Conservation (phyloP, 1,284 basidiomycete genomes). For the Trichosporon ovoides region DNA sequence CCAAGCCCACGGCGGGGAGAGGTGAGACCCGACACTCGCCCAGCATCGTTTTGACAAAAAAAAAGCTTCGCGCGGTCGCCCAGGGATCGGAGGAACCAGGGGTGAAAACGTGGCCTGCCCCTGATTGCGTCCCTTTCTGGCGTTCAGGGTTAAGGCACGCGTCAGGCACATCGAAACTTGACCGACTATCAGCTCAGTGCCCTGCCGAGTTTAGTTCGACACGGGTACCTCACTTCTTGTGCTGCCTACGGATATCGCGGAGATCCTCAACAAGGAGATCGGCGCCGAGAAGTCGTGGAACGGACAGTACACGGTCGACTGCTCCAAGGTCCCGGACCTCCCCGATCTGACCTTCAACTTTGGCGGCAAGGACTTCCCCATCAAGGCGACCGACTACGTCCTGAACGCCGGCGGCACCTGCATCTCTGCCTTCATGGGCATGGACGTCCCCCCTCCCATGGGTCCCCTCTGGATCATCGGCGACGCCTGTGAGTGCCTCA, state of each 20-base stretch:
- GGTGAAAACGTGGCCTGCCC: too few relatives aligned
- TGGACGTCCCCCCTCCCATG: constrained; percentile 85
- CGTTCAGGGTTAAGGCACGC: too few relatives aligned
- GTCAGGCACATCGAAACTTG: too few relatives aligned
- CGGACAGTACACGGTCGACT: constrained; percentile 90
- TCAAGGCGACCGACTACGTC: constrained; percentile 73
- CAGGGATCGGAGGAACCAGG: too few relatives aligned
- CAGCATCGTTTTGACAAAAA: too few relatives aligned
- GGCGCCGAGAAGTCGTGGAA: constrained; percentile 90
- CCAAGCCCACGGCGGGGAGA: too few relatives aligned
- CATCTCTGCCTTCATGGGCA: constrained; percentile 86
- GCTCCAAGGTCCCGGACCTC: constrained; percentile 70
- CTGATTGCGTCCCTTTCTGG: too few relatives aligned
- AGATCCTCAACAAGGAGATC: constrained; percentile 95
- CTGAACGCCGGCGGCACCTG: constrained; percentile 85
- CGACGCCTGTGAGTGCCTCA: constrained; percentile 45
- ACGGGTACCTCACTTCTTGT: constrained; percentile 41
- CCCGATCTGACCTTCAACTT: constrained; percentile 87
- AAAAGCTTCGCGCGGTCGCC: too few relatives aligned
- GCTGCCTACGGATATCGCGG: constrained; percentile 88
- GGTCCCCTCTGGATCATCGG: constrained; percentile 91
- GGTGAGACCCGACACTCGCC: too few relatives aligned
- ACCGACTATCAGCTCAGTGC: too few relatives aligned
- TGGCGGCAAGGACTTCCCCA: constrained; percentile 68
- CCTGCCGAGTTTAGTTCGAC: too few relatives aligned